phyloP scores from a whole-genome alignment of 331 rosid species.

The Quercus lobata region DNA sequence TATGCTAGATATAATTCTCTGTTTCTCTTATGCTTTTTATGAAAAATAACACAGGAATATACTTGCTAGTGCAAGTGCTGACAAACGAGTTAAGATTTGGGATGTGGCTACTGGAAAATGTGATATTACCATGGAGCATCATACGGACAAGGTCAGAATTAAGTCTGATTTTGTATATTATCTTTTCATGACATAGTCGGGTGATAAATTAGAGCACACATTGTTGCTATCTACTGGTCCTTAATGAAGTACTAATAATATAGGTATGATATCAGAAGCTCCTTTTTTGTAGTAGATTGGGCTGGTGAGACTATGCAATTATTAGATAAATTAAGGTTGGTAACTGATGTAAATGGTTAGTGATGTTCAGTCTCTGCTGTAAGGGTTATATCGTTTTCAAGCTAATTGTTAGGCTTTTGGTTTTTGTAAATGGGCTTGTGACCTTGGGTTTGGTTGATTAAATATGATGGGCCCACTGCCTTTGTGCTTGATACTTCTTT shows the following conservation, averaged over 20 bases:
- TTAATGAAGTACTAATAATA: neutral
- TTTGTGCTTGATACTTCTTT: too few relatives aligned
- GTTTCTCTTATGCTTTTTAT: neutral
- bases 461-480: neutral
- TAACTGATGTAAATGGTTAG: neutral
- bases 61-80: constrained; percentile 97
- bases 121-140: constrained; percentile 78
- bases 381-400: neutral
- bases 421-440: neutral
- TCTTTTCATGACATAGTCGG: neutral
- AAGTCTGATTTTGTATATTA: neutral
- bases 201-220: neutral
- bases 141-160: constrained; percentile 71
- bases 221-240: neutral
- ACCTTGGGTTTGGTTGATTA: neutral
- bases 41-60: constrained; percentile 50
- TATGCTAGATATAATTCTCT: constrained; percentile 12
- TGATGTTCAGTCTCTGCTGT: neutral
- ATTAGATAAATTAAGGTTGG: neutral
- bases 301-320: neutral
- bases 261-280: neutral
- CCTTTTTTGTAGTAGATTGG: neutral
- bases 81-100: constrained; percentile 84
- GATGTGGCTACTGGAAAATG: constrained; percentile 78
- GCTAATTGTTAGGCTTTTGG: neutral